Conservation (phyloP, 2,329 filamentous ascomycete genomes). For the Pleurostoma richardsiae region DNA sequence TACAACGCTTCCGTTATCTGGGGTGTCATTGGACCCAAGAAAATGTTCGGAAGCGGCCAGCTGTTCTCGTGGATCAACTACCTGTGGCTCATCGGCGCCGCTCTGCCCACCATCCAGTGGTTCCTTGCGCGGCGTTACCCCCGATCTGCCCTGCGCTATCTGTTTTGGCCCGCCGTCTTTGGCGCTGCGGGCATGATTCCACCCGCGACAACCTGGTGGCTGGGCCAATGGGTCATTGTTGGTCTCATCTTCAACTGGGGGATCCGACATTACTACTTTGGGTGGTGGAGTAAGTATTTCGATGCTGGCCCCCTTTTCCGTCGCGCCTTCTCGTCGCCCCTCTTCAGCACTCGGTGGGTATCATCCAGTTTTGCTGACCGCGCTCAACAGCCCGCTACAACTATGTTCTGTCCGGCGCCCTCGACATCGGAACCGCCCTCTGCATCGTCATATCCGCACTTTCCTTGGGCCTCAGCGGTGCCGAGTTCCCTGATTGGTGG, state of each 20-base stretch:
- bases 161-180: conserved; percentile 50
- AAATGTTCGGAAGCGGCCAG: conserved; percentile 42
- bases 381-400: conserved; percentile 41
- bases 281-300: conserved; percentile 43
- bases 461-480: conserved; percentile 37
- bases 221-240: conserved; percentile 49
- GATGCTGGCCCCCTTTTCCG: too few species aligned
- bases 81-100: conserved; percentile 50
- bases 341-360: not conserved
- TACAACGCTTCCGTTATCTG: conserved; percentile 57
- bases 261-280: conserved; percentile 41
- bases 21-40: conserved; percentile 55
- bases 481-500: conserved; percentile 45
- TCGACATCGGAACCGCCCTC: conserved; percentile 55
- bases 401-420: conserved; percentile 52
- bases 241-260: conserved; percentile 51
- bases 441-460: conserved; percentile 48
- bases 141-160: conserved; percentile 37
- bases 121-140: conserved; percentile 41
- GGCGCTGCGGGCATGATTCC: conserved; percentile 44
- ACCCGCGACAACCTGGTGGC: conserved; percentile 50
- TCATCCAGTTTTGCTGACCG: not conserved
- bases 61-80: conserved; percentile 45
- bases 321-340: too few species aligned
- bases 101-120: conserved; percentile 43